Conservation (phyloP, 139 green algal species). For the Micractinium sp. region DNA sequence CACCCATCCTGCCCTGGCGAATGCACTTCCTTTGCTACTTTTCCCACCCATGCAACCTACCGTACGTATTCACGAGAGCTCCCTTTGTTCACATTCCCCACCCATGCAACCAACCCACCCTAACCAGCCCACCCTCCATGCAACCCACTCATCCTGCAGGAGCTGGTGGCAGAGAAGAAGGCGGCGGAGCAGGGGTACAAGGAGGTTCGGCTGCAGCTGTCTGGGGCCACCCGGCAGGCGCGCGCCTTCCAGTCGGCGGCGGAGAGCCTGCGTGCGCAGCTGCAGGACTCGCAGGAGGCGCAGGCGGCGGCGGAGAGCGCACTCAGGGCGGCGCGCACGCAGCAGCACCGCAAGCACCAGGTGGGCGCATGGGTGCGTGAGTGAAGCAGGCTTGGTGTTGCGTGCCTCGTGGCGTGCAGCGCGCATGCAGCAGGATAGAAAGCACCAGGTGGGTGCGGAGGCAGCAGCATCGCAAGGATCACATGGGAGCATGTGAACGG, state of each 20-base stretch:
- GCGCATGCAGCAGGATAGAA: too few relatives aligned
- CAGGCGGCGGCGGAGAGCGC: neutral
- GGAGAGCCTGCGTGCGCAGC: neutral
- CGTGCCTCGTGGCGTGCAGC: too few relatives aligned
- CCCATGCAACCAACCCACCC: neutral
- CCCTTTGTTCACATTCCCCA: too few relatives aligned
- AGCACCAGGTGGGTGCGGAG: too few relatives aligned
- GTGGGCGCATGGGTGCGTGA: neutral
- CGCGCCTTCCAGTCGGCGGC: neutral
- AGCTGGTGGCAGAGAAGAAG: neutral
- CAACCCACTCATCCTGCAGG: neutral
- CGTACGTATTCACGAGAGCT: too few relatives aligned
- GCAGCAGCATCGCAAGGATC: too few relatives aligned
- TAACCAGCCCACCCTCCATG: too few relatives aligned
- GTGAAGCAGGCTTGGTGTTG: neutral
- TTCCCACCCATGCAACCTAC: neutral
- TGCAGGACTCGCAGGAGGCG: neutral
- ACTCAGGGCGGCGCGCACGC: neutral
- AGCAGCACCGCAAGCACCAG: slow-evolving; percentile 24
- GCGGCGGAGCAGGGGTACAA: neutral
- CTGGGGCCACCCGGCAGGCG: neutral
- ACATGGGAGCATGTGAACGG: too few relatives aligned
- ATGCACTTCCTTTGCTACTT: neutral
- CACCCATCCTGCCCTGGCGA: too few relatives aligned
- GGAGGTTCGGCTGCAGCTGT: neutral